These are phyloP conservation scores for Suhomyces vadensis DNA, from an alignment of 805 yeast genomes.

Conservation along the genomic window DNA sequence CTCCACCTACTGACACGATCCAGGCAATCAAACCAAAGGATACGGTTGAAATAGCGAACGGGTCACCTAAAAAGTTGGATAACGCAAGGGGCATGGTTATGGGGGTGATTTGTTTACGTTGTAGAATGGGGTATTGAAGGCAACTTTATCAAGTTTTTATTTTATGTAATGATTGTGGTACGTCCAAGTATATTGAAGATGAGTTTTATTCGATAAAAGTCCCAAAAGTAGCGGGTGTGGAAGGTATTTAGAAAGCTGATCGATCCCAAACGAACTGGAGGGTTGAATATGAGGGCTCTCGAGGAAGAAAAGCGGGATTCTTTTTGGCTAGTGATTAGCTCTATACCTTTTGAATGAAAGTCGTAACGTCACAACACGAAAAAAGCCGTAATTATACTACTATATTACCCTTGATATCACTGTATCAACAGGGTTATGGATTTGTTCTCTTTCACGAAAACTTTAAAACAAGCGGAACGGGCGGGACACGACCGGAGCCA, in stretches of 20 bases:
- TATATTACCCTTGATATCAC: background rate
- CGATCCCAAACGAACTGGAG: background rate
- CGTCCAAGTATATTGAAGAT: no score
- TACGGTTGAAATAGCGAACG: conserved; percentile 82
- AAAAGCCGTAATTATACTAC: no score
- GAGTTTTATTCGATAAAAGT: no score
- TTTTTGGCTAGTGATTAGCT: background rate
- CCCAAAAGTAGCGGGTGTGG: no score
- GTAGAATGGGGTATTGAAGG: no score
- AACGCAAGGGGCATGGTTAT: conserved; percentile 37
- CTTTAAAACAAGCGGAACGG: background rate
- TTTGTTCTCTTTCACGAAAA: conserved; percentile 1
- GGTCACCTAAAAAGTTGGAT: conserved; percentile 70
- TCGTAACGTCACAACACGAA: background rate
- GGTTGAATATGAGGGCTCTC: background rate
- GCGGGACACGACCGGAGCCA: background rate
- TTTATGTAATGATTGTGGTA: no score
- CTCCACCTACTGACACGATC: conserved; percentile 87
- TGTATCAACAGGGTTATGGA: background rate
- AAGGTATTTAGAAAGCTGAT: background rate
- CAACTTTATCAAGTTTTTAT: no score
- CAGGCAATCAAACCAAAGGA: conserved; percentile 76
- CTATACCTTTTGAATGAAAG: background rate
- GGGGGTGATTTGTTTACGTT: no score
- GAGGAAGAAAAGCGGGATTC: background rate